Evolutionary conservation across 257 asterid genomes (phyloP).

Genomic region (Agastache rugosa): DNA sequence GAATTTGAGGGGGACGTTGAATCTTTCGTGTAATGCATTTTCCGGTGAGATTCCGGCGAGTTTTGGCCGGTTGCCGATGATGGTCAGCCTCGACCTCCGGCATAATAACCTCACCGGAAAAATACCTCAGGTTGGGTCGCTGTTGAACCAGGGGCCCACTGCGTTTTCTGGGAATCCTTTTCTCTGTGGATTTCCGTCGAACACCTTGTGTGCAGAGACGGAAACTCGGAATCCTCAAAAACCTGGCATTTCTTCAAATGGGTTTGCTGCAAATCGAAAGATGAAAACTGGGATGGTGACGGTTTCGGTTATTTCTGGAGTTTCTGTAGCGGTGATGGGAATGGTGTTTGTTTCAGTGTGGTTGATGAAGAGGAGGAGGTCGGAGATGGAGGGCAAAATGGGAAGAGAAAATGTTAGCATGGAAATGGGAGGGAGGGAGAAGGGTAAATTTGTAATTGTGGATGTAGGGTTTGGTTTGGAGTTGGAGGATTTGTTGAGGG

Average conservation of each 20-base stretch:
- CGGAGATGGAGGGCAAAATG: slow-evolving; percentile 45
- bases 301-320: slow-evolving; percentile 63
- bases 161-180: slow-evolving; percentile 82
- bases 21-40: slow-evolving; percentile 72
- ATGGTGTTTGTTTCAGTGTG: slow-evolving; percentile 60
- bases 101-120: slow-evolving; percentile 80
- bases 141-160: slow-evolving; percentile 95
- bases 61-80: slow-evolving; percentile 80
- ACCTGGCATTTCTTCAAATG: slow-evolving; percentile 52
- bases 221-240: slow-evolving; percentile 60
- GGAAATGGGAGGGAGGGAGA: slow-evolving; percentile 58
- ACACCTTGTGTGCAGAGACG: slow-evolving; percentile 56
- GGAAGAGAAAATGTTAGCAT: slow-evolving; percentile 48
- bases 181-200: slow-evolving; percentile 91
- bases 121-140: slow-evolving; percentile 80
- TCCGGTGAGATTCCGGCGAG: slow-evolving; percentile 81
- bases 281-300: slow-evolving; percentile 50
- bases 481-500: slow-evolving; percentile 91
- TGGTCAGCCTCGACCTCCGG: slow-evolving; percentile 77
- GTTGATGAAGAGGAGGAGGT: slow-evolving; percentile 64
- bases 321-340: slow-evolving; percentile 52
- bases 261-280: slow-evolving; percentile 37
- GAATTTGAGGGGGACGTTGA: slow-evolving; percentile 71
- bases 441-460: slow-evolving; percentile 68
- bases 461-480: slow-evolving; percentile 84